These are phyloP conservation scores for Plasmodium gonderi DNA, from an alignment of 169 alveolate species.

Conservation along the genomic window DNA sequence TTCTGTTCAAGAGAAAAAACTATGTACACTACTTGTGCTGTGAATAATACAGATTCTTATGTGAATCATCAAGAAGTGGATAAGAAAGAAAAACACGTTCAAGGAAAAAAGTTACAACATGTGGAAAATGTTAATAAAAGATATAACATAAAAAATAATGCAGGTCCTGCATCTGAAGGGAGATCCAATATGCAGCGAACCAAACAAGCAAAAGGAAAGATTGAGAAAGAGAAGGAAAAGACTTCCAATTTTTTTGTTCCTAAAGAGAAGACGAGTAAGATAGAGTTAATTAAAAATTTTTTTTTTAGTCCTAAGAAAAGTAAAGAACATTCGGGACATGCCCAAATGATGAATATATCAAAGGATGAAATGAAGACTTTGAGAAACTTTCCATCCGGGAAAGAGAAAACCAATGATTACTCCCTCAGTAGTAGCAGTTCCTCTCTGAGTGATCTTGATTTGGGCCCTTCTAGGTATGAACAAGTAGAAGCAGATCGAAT, in stretches of 20 bases:
- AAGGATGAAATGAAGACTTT: neutral
- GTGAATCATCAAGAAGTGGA: neutral
- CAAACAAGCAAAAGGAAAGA: neutral
- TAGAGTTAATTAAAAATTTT: slow-evolving; percentile 4
- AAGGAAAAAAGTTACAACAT: neutral
- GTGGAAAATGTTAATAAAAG: neutral
- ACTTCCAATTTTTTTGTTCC: too few relatives aligned
- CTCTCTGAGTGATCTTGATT: neutral
- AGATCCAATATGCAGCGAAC: neutral
- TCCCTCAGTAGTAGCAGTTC: neutral
- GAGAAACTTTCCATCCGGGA: neutral
- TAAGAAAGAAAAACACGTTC: neutral
- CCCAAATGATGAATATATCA: neutral
- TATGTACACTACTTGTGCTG: neutral
- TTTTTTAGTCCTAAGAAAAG: neutral
- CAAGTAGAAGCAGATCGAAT: neutral
- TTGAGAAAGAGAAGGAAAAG: neutral
- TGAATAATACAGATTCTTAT: neutral
- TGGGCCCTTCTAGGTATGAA: neutral
- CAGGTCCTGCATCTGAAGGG: neutral
- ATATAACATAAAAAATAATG: neutral
- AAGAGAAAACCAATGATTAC: neutral
- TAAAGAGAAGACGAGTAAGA: neutral
- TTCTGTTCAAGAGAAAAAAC: neutral
- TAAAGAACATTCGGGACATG: neutral